Base-by-base conservation (phyloP, 1,139 yeast species). In the Arxiozyma bovina region DNA sequence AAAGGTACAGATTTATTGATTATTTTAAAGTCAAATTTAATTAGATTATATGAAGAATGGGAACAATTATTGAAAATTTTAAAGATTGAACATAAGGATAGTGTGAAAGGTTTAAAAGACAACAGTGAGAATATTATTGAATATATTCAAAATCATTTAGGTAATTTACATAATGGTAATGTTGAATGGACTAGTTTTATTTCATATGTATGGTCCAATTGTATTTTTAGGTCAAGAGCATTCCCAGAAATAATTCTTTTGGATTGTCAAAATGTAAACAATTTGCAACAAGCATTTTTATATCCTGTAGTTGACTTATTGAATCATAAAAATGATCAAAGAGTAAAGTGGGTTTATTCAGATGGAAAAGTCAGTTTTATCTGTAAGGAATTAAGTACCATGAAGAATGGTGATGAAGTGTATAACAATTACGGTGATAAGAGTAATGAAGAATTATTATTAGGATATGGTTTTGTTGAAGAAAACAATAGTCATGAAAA, bases 401-500 rank as follows among this genome's bases (percentile, higher is more conserved):
- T 64, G 8, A 59, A 63, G 6, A 63, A 61, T 4, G 82, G 80
- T 0, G 68, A 70, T 12, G 84, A 87, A 62, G 62, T 89, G 1
- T 85, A 70, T 69, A 90, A 90, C 65, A 90, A 89, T 67, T 90
- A 90, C 66, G 97, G 97, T 3, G 80, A 85, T 56, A 89, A 88
- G 66, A 85, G 93, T 1, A 89, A 88, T 63, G 90, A 87, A 63
- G 96, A 89, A 61, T 74, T 73, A 38, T 57, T 79, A 34, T 62
- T 77, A 59, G 77, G 75, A 0, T 79, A 78, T 58, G 96, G 96
- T 0, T 89, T 89, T 68, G 78, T 83, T 22, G 77, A 77, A 25
- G 73, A 77, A 47, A 84, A 84, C 59, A 70, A 71, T 41, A 66
- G 69, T 1, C 78, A 80, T 49, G 96, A 90, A 61, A 71, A 78